Evolutionary conservation across 2,329 filamentous ascomycete species (phyloP), one percentile per base, ranked within the genome.

Genomic region (Lecanicillium sp.): DNA sequence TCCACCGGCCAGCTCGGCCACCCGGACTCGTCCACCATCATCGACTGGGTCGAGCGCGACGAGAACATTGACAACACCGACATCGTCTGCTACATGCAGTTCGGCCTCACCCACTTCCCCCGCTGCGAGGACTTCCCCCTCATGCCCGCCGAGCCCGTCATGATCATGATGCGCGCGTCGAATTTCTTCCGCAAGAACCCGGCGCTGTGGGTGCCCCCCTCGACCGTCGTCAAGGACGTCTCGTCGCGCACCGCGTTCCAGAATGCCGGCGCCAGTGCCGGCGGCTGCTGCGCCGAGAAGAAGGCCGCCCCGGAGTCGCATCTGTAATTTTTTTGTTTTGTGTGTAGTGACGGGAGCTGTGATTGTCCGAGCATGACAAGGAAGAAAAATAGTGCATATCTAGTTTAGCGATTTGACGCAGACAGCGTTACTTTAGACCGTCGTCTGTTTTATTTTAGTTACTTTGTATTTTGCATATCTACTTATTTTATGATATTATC

Each of bases 111-210:
- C 29, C 79, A 83, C 55, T 74, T 83, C 21, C 79, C 80, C 0
- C 68, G 81, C 5, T 70, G 78, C 20, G 81, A 84, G 57, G 81
- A 85, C 58, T 85, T 84, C 63, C 81, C 81, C 1, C 77, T 85
- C 33, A 85, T 86, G 82, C 81, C 81, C 0, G 75, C 73, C 56
- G 81, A 85, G 62, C 73, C 67, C 12, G 59, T 75, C 14, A 69
- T 67, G 55, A 71, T 78, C 1, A 61, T 63, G 38, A 57, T 78
- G 30, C 70, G 74, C 54, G 74, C 75, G 0, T 70, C 68, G 4
- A 76, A 77, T 51, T 78, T 78, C 54, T 78, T 77, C 52, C 65
- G 68, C 4, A 66, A 64, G 49, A 78, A 78, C 52, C 75, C 75
- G 1, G 71, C 72, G 1, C 54, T 75, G 9, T 75, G 77, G 60